Percentiles rank a stretch among this genome's conserved stretches.
These are phyloP conservation scores for Imleria badia DNA, from an alignment of 768 basidiomycete species.

Conservation along the genomic window DNA sequence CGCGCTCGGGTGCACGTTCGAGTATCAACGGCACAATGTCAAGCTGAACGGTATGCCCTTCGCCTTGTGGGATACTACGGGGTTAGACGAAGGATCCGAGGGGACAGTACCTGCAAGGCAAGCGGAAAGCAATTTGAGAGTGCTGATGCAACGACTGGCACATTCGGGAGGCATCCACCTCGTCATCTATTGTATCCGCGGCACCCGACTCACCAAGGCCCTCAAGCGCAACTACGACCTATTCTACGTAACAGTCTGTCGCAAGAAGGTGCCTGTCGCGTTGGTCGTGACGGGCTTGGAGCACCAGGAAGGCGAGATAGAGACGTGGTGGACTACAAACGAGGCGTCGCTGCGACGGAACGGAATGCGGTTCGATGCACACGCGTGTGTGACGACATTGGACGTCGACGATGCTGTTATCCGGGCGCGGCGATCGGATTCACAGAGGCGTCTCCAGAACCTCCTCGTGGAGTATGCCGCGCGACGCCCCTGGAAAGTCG, in stretches of 20 bases:
- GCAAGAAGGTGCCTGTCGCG: conserved; percentile 33
- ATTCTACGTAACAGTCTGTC: conserved; percentile 35
- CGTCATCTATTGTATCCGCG: conserved; percentile 9
- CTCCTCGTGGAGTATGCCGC: background rate
- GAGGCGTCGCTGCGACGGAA: conserved; percentile 19
- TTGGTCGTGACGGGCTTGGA: conserved; percentile 39
- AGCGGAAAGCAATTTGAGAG: background rate
- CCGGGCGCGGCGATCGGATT: background rate
- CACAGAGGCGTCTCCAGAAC: background rate
- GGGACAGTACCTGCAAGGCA: conserved; percentile 7
- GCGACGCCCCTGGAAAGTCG: background rate
- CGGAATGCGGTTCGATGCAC: conserved; percentile 31
- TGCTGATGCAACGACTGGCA: background rate
- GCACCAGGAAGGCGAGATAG: conserved; percentile 19
- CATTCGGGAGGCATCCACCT: conserved; percentile 4
- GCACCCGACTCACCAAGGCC: background rate
- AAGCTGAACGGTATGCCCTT: background rate
- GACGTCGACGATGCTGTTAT: background rate
- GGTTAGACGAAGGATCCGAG: conserved; percentile 6
- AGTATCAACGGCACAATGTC: background rate
- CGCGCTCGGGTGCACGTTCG: conserved; percentile 3
- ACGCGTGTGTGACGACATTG: conserved; percentile 1
- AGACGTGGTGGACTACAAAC: conserved; percentile 30
- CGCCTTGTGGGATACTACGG: conserved; percentile 8
- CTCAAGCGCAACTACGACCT: conserved; percentile 34